Evolutionary conservation across 2,329 filamentous ascomycete genomes (phyloP).

Genomic region (Trichoderma sp.): DNA sequence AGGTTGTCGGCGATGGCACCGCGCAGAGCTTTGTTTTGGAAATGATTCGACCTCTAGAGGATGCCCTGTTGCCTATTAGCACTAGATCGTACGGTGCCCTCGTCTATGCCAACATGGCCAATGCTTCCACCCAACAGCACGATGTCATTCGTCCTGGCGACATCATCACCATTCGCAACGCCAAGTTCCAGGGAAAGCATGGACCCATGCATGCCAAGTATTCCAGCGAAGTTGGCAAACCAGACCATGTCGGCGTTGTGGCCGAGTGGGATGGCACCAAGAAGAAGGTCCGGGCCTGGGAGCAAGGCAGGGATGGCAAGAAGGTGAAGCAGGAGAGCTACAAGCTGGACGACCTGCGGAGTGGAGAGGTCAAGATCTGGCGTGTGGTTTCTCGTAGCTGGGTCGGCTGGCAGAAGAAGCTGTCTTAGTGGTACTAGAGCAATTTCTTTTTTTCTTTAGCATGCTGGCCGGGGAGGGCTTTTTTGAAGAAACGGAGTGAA

Average conservation of each 20-base stretch:
- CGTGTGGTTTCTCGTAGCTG: constrained; percentile 87
- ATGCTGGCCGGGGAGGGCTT: background rate
- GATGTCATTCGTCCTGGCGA: constrained; percentile 94
- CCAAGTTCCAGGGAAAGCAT: constrained; percentile 91
- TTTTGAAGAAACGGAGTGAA: background rate
- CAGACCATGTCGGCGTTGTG: constrained; percentile 86
- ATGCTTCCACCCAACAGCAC: constrained; percentile 83
- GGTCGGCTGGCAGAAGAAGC: constrained; percentile 79
- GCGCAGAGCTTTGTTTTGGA: constrained; percentile 76
- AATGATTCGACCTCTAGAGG: constrained; percentile 69
- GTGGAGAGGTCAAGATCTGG: constrained; percentile 97
- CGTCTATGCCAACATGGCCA: constrained; percentile 92
- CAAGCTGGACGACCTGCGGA: constrained; percentile 85
- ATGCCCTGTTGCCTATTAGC: constrained; percentile 80
- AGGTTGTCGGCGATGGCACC: constrained; percentile 79
- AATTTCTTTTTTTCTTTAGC: background rate
- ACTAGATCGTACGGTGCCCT: constrained; percentile 85
- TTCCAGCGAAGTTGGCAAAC: constrained; percentile 79
- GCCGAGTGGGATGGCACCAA: constrained; percentile 98
- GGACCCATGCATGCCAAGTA: constrained; percentile 97
- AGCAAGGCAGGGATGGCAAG: constrained; percentile 83
- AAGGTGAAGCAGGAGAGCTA: constrained; percentile 95
- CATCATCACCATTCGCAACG: constrained; percentile 88
- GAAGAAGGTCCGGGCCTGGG: constrained; percentile 95
- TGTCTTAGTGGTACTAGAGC: constrained; percentile 15